A percentile compares a stretch with the other conserved stretches of the same genome.
Evolutionary conservation across 2,329 filamentous ascomycete species (phyloP).

Genomic region (Akanthomyces uredinophilus): DNA sequence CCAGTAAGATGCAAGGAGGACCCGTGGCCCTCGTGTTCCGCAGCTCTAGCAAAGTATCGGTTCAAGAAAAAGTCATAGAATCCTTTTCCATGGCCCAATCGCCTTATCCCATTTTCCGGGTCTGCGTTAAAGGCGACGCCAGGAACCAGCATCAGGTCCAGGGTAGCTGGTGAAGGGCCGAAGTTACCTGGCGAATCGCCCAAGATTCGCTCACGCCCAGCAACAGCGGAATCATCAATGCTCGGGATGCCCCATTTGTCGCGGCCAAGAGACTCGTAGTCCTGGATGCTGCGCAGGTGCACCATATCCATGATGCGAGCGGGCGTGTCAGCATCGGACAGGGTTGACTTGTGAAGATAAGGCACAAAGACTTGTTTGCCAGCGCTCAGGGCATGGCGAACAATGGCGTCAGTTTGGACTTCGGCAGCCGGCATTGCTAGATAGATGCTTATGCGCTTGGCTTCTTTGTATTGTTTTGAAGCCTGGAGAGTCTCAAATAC

Average conservation of each 20-base stretch:
- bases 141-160: conserved; percentile 88
- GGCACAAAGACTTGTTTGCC: conserved; percentile 91
- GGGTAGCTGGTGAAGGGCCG: conserved; percentile 37
- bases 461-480: conserved; percentile 69
- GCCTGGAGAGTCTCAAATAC: conserved; percentile 61
- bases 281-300: conserved; percentile 62
- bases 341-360: conserved; percentile 65
- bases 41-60: conserved; percentile 54
- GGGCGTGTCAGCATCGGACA: conserved; percentile 48
- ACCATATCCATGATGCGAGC: conserved; percentile 90
- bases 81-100: conserved; percentile 89
- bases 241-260: conserved; percentile 97
- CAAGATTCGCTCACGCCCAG: conserved; percentile 66
- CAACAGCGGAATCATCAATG: conserved; percentile 60
- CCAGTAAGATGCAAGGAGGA: conserved; percentile 58
- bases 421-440: conserved; percentile 89
- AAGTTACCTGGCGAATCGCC: conserved; percentile 48
- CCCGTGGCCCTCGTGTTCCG: conserved; percentile 29
- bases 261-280: conserved; percentile 70
- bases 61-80: conserved; percentile 95
- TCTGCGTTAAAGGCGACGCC: conserved; percentile 83
- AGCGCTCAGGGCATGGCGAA: conserved; percentile 68
- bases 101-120: conserved; percentile 51
- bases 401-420: conserved; percentile 76
- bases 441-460: conserved; percentile 76